A percentile compares a stretch with the other conserved stretches of the same genome.
Evolutionary conservation across 495 filamentous ascomycete species (phyloP).

Genomic region (Penicillium coffeae): DNA sequence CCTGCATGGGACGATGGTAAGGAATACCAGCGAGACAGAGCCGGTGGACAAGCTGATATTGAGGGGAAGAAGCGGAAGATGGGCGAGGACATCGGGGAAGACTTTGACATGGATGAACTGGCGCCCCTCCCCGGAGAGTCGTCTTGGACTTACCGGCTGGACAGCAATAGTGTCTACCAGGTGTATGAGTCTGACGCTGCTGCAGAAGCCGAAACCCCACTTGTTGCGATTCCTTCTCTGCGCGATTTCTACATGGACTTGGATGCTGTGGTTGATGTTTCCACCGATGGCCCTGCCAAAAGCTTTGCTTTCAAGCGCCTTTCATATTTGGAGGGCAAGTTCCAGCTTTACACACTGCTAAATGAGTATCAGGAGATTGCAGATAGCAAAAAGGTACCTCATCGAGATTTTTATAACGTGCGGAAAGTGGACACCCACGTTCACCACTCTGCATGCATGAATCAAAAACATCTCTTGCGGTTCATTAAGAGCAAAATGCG

Average conservation of each 20-base stretch:
- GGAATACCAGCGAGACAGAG: conserved; percentile 31
- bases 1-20: conserved; percentile 81
- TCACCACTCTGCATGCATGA: conserved; percentile 99
- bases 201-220: conserved; percentile 58
- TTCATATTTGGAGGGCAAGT: conserved; percentile 94
- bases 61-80: conserved; percentile 66
- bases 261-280: conserved; percentile 77
- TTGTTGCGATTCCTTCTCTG: conserved; percentile 79
- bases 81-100: conserved; percentile 85
- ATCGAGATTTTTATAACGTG: conserved; percentile 98
- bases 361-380: conserved; percentile 98
- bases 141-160: conserved; percentile 68
- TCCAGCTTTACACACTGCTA: conserved; percentile 84
- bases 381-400: conserved; percentile 94
- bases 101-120: conserved; percentile 78
- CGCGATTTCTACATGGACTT: conserved; percentile 94
- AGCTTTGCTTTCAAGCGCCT: conserved; percentile 93
- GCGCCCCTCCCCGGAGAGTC: conserved; percentile 64
- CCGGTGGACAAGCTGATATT: conserved; percentile 17
- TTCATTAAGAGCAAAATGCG: conserved; percentile 99
- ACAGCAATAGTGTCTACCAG: conserved; percentile 84
- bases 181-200: conserved; percentile 67
- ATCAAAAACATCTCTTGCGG: conserved; percentile 94
- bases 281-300: conserved; percentile 92
- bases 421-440: conserved; percentile 98